Base-by-base conservation (phyloP, 768 basidiomycete species). In the Podaxis sp. region DNA sequence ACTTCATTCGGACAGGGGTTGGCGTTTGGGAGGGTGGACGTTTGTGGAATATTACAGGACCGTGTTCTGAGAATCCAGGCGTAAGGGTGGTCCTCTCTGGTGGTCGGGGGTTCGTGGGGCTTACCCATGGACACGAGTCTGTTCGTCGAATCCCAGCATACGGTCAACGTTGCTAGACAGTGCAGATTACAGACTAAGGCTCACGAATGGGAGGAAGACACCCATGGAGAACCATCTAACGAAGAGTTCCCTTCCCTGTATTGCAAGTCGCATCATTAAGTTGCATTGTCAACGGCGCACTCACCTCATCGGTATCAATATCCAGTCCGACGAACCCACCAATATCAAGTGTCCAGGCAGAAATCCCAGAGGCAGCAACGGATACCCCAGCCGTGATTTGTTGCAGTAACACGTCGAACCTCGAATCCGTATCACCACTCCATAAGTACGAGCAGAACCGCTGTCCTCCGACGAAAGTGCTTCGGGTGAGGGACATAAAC, bases 1-100 rank as follows among this genome's bases (percentile, higher is more conserved):
- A 72, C 73, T 59, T 75, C 74, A 47, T 75, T 75, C 14, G 71
- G 72, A 59, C 74, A 75, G n/a, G 66, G 66, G 57, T 75, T 75
- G 9, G 73, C 74, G 56, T 65, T 51, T 14, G 65, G 60, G 32
- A 66, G 72, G 28, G 62, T 59, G 35, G 70, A 35, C 2, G 60
- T 62, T 10, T 57, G 21, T 28, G 69, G 59, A 16, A 75, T 21
- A 50, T 69, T 72, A 59, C 74, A 75, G 18, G 37, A 61, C 5
- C 74, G 67, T 18, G 62, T 64, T 51, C 74, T 75, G 55, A 23
- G 32, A 40, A 10, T 38, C 32, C 27, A 35, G 38, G 38, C 35
- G 13, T 56, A 51, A 27, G 47, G 25, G 25, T 25, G 7, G 11
- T 25, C 9, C 47, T 47, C 11, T 3, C 5, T 23, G 9, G 47